Base-by-base conservation (phyloP, 2,329 filamentous ascomycete genomes). In the Colletotrichum destructivum region DNA sequence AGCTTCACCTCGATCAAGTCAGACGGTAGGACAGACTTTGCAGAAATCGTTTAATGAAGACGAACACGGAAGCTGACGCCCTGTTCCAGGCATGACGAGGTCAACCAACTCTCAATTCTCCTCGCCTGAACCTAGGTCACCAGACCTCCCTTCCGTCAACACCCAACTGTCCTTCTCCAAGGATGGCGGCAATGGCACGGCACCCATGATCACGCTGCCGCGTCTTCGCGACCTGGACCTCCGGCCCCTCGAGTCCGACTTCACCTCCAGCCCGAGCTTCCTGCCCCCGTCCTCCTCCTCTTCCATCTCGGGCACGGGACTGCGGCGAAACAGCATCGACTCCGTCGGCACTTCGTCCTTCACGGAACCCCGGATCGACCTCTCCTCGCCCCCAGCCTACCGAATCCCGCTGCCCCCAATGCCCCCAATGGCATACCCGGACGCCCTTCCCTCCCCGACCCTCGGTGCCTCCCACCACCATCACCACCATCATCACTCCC, bases 181-280 rank as follows among this genome's bases (percentile, higher is more conserved):
- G 47, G 64, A 72, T 38, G 47, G 35, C 44, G 38, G 44, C 38
- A 42, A 51, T 49, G 23, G 56, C 40, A 57, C 49, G 23, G 42
- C 66, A 64, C 60, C 66, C 9, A 57, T 72, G 26, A 72, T 72
- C 21, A 72, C 71, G 21, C 68, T 74, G n/a, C 73, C 73, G 21
- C 68, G 73, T 13, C 68, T 74, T 26, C 68, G 68, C 15, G 73
- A 73, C 49, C 68, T 74, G 44, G 73, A 74, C 26, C 62, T 72
- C 13, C 54, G 69, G 31, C 69, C 68, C 13, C 69, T 66, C 38
- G 69, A 72, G 40, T 54, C 65, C 40, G 69, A 72, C n/a, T 64
- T 72, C 47, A 12, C 60, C 40, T 42, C 69, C 13, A 71, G 51
- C 44, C 46, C 69, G 31, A 54, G 51, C 57, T 72, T 72, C 69